Conservation (phyloP, 805 yeast species). For the Wickerhamiella siamensis region DNA sequence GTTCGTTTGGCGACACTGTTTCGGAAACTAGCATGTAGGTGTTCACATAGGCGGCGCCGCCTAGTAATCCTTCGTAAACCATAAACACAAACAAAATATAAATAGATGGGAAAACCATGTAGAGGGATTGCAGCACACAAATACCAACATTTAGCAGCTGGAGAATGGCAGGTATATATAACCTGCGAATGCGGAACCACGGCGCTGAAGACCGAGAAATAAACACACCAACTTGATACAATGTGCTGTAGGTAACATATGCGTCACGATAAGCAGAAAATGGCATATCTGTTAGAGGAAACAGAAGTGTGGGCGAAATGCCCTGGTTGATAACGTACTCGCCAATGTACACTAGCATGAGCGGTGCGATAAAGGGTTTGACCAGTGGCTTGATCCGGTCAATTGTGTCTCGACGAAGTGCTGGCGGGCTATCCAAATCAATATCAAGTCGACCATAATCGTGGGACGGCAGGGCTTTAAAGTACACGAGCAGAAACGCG, state of each 20-base stretch:
- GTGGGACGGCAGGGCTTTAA: constrained; percentile 21
- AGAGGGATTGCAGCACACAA: constrained; percentile 51
- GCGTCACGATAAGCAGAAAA: constrained; percentile 64
- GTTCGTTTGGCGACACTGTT: constrained; percentile 32
- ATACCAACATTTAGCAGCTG: constrained; percentile 52
- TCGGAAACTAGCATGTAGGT: constrained; percentile 71
- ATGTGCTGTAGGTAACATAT: constrained; percentile 79
- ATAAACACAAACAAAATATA: constrained; percentile 49
- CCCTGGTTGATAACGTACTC: constrained; percentile 91
- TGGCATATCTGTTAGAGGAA: constrained; percentile 58
- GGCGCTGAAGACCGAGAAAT: constrained; percentile 75
- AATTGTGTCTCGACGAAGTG: constrained; percentile 11
- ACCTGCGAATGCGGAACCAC: constrained; percentile 40
- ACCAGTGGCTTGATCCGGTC: constrained; percentile 21
- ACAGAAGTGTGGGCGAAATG: constrained; percentile 72
- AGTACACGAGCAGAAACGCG: constrained; percentile 20
- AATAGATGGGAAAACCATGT: constrained; percentile 40
- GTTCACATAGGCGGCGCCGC: constrained; percentile 83
- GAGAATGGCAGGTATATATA: constrained; percentile 49
- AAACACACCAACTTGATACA: constrained; percentile 87
- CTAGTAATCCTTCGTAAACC: constrained; percentile 75
- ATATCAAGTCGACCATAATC: constrained; percentile 1
- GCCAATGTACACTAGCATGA: constrained; percentile 66
- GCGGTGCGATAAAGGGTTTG: constrained; percentile 58
- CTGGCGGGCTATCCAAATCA: background rate